Percentiles rank a stretch among this genome's conserved stretches.
These are phyloP conservation scores for Phalaenopsis equestris DNA, from an alignment of 106 monocot genomes.

Conservation along the genomic window DNA sequence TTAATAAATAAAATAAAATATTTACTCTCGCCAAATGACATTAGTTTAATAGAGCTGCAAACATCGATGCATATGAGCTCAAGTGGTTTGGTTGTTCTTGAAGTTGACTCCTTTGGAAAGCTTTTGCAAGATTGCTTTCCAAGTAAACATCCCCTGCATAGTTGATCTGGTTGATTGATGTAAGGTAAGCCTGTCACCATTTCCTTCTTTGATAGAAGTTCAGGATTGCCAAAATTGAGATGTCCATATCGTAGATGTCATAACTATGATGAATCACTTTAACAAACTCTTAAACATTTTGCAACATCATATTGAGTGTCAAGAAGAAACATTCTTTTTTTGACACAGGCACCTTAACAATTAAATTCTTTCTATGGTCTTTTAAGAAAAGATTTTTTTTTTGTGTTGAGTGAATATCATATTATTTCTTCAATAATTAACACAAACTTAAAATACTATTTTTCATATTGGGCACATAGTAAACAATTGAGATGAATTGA, in stretches of 20 bases:
- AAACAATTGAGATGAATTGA: neutral
- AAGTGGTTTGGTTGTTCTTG: constrained; percentile 3
- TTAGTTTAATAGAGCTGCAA: constrained; percentile 2
- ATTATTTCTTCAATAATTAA: constrained; percentile 2
- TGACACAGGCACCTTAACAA: constrained; percentile 10
- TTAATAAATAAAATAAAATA: constrained; percentile 13
- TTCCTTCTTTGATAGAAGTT: neutral
- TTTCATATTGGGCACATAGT: constrained; percentile 4
- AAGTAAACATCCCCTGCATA: constrained; percentile 14
- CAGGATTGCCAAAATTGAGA: neutral
- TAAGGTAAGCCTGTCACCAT: constrained; percentile 4
- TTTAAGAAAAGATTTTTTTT: neutral
- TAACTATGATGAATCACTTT: constrained; percentile 5
- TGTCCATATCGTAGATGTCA: constrained; percentile 13
- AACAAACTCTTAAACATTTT: neutral
- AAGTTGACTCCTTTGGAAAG: constrained; percentile 7
- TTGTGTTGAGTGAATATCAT: constrained; percentile 5
- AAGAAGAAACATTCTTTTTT: constrained; percentile 13
- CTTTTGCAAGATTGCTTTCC: constrained; percentile 1
- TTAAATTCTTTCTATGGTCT: neutral
- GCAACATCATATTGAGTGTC: neutral
- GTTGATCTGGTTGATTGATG: constrained; percentile 1
- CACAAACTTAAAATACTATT: constrained; percentile 17
- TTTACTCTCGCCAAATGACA: neutral
- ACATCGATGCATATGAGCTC: constrained; percentile 3